These are phyloP conservation scores for Hanseniaspora hatyaiensis DNA, from an alignment of 805 yeast species.

Conservation along the genomic window DNA sequence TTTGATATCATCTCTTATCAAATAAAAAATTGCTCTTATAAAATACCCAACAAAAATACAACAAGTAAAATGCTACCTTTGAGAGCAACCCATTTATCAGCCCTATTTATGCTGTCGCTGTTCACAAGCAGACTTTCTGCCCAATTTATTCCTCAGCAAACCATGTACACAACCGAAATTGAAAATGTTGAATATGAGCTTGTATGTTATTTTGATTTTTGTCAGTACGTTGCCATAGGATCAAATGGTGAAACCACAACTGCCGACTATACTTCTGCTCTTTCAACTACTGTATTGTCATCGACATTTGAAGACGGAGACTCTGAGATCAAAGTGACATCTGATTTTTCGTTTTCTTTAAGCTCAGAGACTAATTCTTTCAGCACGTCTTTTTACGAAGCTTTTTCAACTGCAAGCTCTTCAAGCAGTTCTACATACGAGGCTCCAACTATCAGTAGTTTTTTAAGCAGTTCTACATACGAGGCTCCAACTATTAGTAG, in stretches of 20 bases:
- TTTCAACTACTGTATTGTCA: background rate
- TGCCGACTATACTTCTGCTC: background rate
- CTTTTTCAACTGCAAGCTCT: slow-evolving; percentile 16
- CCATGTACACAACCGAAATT: background rate
- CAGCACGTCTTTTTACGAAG: slow-evolving; percentile 1
- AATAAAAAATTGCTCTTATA: too few species aligned
- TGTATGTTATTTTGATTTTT: background rate
- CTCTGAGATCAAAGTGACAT: too few species aligned
- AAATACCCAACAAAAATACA: too few species aligned
- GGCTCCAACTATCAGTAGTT: background rate
- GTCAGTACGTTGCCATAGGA: background rate
- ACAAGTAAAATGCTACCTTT: too few species aligned
- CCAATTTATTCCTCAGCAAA: background rate
- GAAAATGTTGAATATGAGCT: background rate
- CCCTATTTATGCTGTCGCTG: background rate
- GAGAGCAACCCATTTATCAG: too few species aligned
- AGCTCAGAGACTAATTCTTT: slow-evolving; percentile 14
- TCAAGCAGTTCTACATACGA: slow-evolving; percentile 27
- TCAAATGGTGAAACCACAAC: background rate
- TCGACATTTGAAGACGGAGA: too few species aligned
- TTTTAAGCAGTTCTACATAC: slow-evolving; percentile 7
- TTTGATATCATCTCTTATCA: too few species aligned
- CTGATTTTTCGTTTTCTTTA: too few species aligned
- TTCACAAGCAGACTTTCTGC: background rate
- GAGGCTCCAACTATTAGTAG: background rate